Base-by-base conservation (phyloP, 371 early-diverging fungal species). In the Apophysomyces trapeziformis region DNA sequence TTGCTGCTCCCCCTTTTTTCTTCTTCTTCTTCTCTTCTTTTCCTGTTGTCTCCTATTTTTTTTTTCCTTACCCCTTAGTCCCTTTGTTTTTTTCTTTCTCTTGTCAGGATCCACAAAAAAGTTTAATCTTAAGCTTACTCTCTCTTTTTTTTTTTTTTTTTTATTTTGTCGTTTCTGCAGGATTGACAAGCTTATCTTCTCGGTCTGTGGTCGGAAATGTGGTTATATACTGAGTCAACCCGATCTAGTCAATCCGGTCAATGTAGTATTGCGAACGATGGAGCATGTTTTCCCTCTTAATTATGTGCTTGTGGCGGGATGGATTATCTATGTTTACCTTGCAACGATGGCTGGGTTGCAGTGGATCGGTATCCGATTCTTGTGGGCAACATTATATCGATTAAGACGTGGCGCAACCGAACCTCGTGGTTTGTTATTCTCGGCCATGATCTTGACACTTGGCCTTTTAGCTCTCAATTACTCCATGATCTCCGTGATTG, bases 351-450 rank as follows among this genome's bases (percentile, higher is more conserved):
- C 68, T 38, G 88, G 87, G 2, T 71, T 88, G 47, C 75, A 80
- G 13, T 73, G 72, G 16, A 74, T 85, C 43, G 88, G 88, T 9
- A 77, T 87, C 26, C 75, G 82, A 5, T 78, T 86, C 56, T 63
- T 88, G 0, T 88, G 87, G 86, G 79, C 86, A 2, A 70, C 72
- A 13, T 66, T 89, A n/a, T 89, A 80, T 74, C 72, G 72, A 47
- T 73, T 89, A 50, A 74, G 76, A n/a, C 68, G 63, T 35, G 69
- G 68, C 7, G 76, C 79, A 4, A 87, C 86, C 9, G 77, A 74
- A 5, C 85, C 87, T 8, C 88, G 87, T 64, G 89, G 79, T 4
- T 70, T 87, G 35, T 63, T 89, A 47, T 77, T 85, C 7, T 78
- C 78, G 18, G 72, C 81, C 50, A 71, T 83, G 58, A 43, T 87